Conservation (phyloP, 257 asterid genomes). For the Haberlea rhodopensis region DNA sequence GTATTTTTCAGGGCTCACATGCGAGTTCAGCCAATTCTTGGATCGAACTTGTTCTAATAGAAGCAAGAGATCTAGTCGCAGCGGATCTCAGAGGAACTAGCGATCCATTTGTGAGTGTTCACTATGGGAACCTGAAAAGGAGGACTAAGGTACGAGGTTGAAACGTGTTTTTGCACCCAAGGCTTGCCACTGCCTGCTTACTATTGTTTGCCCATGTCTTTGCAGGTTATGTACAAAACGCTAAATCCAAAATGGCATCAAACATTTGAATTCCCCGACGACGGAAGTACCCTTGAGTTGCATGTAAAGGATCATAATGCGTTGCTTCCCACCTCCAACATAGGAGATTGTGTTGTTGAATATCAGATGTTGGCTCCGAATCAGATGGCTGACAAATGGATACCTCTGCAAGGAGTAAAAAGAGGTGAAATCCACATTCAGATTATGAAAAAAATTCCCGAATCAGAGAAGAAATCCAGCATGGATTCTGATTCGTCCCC, state of each 20-base stretch:
- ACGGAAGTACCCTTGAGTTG: constrained; percentile 76
- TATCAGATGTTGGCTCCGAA: constrained; percentile 85
- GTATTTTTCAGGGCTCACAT: constrained; percentile 51
- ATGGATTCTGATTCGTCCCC: constrained; percentile 57
- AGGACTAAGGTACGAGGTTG: constrained; percentile 56
- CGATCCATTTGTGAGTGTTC: constrained; percentile 92
- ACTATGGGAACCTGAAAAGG: constrained; percentile 84
- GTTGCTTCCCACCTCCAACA: constrained; percentile 65
- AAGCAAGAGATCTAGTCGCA: constrained; percentile 88
- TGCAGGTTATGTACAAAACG: constrained; percentile 72
- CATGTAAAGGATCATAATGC: constrained; percentile 91
- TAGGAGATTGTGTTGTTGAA: constrained; percentile 85
- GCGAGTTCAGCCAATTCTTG: constrained; percentile 53
- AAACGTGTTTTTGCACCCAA: not conserved
- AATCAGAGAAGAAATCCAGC: constrained; percentile 59
- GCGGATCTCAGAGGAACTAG: constrained; percentile 99
- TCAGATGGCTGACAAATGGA: constrained; percentile 88
- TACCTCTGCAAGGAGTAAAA: constrained; percentile 91
- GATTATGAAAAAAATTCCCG: constrained; percentile 69
- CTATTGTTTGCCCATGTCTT: constrained; percentile 12
- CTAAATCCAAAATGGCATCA: constrained; percentile 89
- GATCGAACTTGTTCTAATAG: constrained; percentile 86
- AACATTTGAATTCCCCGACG: constrained; percentile 84
- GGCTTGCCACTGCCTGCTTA: not conserved
- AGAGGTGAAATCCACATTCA: constrained; percentile 89